Percentiles rank a stretch among this genome's conserved stretches.
phyloP scores from a whole-genome alignment of 2,329 filamentous ascomycete genomes.

The Blastomyces percursus region DNA sequence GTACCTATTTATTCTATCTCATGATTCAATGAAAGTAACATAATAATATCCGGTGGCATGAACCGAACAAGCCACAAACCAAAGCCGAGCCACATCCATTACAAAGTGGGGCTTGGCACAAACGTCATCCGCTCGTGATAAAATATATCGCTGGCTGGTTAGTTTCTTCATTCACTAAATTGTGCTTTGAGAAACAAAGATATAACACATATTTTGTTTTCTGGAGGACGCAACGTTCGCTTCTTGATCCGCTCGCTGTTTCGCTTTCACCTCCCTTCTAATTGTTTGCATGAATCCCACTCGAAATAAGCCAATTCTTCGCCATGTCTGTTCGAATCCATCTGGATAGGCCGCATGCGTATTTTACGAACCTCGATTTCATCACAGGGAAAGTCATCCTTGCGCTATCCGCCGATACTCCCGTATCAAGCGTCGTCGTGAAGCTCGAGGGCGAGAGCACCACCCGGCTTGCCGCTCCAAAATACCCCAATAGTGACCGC shows the following conservation, averaged over 20 bases:
- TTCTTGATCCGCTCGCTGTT: background rate
- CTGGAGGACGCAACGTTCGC: background rate
- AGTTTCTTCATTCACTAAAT: background rate
- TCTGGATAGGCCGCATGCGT: constrained; percentile 33
- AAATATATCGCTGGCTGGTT: background rate
- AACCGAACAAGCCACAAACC: too few relatives aligned
- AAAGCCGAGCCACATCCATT: too few relatives aligned
- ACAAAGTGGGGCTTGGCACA: background rate
- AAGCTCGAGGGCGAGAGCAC: constrained; percentile 42
- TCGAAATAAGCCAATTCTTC: background rate
- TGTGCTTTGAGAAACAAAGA: background rate
- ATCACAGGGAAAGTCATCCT: constrained; percentile 38
- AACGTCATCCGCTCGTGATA: constrained; percentile 10
- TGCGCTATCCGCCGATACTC: constrained; percentile 31
- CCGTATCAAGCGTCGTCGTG: constrained; percentile 37
- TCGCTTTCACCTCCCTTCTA: background rate
- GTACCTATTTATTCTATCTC: background rate
- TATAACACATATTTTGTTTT: background rate
- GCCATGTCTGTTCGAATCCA: constrained; percentile 38
- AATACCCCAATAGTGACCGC: constrained; percentile 30
- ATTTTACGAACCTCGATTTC: constrained; percentile 41
- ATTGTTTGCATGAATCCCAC: background rate
- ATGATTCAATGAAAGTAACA: background rate
- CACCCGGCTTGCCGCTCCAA: constrained; percentile 33
- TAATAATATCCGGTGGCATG: too few relatives aligned